A percentile compares a stretch with the other conserved stretches of the same genome.
These are phyloP conservation scores for Sporothrix brunneoviolacea DNA, from an alignment of 2,329 filamentous ascomycete genomes.

Conservation along the genomic window DNA sequence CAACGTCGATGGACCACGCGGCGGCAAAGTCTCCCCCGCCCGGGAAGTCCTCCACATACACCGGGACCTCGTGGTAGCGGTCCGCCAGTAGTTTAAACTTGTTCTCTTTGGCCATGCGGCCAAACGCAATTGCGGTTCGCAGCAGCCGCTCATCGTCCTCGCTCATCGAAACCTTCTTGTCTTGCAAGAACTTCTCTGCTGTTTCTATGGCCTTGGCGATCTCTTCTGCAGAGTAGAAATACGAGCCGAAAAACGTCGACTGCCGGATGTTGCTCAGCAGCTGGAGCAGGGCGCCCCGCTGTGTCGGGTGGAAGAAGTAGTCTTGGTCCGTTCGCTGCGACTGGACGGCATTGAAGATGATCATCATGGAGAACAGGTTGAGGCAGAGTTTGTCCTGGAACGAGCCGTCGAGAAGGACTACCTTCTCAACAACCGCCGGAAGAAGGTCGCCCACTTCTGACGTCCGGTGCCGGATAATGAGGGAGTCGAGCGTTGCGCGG, in stretches of 20 bases:
- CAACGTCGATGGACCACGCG: slow-evolving; percentile 59
- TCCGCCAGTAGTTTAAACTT: slow-evolving; percentile 61
- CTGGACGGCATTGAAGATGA: slow-evolving; percentile 80
- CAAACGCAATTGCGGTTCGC: slow-evolving; percentile 57
- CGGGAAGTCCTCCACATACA: slow-evolving; percentile 65
- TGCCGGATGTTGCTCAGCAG: slow-evolving; percentile 75
- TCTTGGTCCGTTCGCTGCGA: slow-evolving; percentile 78
- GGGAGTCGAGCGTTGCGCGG: slow-evolving; percentile 61
- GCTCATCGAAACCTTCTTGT: slow-evolving; percentile 53
- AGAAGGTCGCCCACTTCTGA: slow-evolving; percentile 64
- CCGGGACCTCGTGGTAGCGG: slow-evolving; percentile 67
- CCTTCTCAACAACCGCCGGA: slow-evolving; percentile 64
- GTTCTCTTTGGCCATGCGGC: slow-evolving; percentile 53
- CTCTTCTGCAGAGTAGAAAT: slow-evolving; percentile 61
- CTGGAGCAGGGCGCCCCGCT: slow-evolving; percentile 57
- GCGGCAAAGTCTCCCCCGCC: slow-evolving; percentile 39
- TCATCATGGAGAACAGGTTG: slow-evolving; percentile 77
- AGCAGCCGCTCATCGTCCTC: slow-evolving; percentile 56
- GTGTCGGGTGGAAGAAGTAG: slow-evolving; percentile 80
- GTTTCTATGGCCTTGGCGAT: slow-evolving; percentile 59
- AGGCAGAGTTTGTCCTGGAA: slow-evolving; percentile 77
- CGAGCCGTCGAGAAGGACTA: slow-evolving; percentile 70
- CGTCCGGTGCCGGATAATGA: slow-evolving; percentile 74
- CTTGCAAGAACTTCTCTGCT: slow-evolving; percentile 59
- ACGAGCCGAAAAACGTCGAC: slow-evolving; percentile 77